Evolutionary conservation across 2,329 filamentous ascomycete genomes (phyloP).

Genomic region (Annulohypoxylon truncatum): DNA sequence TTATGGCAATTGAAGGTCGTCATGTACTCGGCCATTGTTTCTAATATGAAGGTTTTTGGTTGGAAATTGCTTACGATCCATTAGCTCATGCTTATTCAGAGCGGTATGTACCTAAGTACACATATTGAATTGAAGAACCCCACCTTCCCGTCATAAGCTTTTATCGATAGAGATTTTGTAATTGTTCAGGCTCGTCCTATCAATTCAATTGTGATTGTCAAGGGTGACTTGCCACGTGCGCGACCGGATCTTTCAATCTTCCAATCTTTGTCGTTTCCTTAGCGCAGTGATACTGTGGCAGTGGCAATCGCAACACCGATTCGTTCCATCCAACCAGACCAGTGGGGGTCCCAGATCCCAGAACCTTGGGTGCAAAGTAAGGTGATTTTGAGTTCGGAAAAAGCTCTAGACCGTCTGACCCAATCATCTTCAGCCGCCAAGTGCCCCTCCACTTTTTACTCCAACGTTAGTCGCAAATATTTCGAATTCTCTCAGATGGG

Average conservation of each 20-base stretch:
- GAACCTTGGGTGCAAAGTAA: slow-evolving; percentile 10
- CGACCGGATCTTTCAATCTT: slow-evolving; percentile 11
- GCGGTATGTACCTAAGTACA: background rate
- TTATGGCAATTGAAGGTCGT: background rate
- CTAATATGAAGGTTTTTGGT: background rate
- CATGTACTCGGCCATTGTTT: slow-evolving; percentile 3
- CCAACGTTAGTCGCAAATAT: slow-evolving; percentile 37
- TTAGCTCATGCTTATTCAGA: slow-evolving; percentile 48
- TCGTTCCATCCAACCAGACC: background rate
- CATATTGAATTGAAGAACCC: background rate
- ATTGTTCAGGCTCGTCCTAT: slow-evolving; percentile 11
- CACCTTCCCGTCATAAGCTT: background rate
- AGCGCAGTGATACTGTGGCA: slow-evolving; percentile 12
- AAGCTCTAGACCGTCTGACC: slow-evolving; percentile 23
- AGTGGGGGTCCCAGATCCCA: slow-evolving; percentile 10
- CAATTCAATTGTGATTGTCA: slow-evolving; percentile 1
- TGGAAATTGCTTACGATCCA: slow-evolving; percentile 41
- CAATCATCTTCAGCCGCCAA: slow-evolving; percentile 26
- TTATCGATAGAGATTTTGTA: slow-evolving; percentile 21
- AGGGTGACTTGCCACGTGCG: slow-evolving; percentile 30
- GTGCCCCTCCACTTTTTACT: slow-evolving; percentile 31
- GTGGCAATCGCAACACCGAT: background rate
- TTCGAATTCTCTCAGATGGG: slow-evolving; percentile 18
- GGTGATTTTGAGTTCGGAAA: slow-evolving; percentile 25
- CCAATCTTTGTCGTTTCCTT: background rate